Evolutionary conservation across 768 basidiomycete genomes (phyloP), one percentile per base, ranked within the genome.

Genomic region (Trametes cubensis): DNA sequence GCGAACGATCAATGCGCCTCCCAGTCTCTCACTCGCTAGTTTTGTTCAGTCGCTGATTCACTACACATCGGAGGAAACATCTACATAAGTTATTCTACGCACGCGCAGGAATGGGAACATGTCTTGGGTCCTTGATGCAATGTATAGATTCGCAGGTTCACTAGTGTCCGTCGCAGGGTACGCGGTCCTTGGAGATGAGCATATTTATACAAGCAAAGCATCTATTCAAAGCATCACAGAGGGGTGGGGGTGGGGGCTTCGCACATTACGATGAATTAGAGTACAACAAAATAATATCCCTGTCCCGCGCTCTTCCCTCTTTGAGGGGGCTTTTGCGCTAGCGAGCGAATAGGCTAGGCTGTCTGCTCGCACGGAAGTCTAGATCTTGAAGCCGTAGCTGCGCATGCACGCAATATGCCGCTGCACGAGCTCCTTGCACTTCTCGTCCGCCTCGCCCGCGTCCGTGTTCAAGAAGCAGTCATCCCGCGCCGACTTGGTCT

Each of bases 371-470:
- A 11, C 10, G 10, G 34, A 23, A 55, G 48, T 50, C 65, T 78
- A 92, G 11, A 92, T 74, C 68, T 94, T 91, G 83, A 98, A 98
- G 13, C 96, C 96, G 51, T 93, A 83, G 18, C 81, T 77, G 42
- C 87, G 82, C 97, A 99, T 99, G 79, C 97, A 99, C 14, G 88
- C 84, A 53, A 94, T 79, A 67, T 98, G 96, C 61, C 80, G 83
- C 70, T 85, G 82, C 4, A 99, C 83, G 48, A 94, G 77, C 53
- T 90, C 85, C 69, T 80, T 85, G 79, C 97, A 99, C 72, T 89
- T 87, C 60, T 88, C 88, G 59, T 84, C 81, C 6, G 90, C 89
- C 60, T 85, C 83, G 21, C 81, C 75, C 4, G 81, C 70, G 62
- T 87, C 87, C 67, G 82, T 84, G 60, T 85, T 83, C 62, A 98